Evolutionary conservation across 2,329 filamentous ascomycete species (phyloP).

Genomic region (Orbilia oligospora): DNA sequence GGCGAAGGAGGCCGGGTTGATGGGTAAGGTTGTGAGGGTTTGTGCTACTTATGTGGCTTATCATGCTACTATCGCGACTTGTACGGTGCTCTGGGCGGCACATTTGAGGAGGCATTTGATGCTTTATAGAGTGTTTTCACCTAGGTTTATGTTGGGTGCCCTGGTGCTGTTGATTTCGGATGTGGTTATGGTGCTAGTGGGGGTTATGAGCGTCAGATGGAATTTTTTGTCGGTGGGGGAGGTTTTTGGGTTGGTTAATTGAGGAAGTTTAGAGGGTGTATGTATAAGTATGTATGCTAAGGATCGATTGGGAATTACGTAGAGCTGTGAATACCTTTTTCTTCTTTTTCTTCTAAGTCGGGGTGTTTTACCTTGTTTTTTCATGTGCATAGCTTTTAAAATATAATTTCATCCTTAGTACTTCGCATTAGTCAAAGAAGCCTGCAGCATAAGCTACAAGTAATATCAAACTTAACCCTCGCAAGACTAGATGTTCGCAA

Average conservation of each 20-base stretch:
- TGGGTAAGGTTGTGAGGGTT: slow-evolving; percentile 79
- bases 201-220: slow-evolving; percentile 80
- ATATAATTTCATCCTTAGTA: background rate
- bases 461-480: background rate
- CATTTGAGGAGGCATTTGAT: slow-evolving; percentile 91
- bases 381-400: slow-evolving; percentile 1
- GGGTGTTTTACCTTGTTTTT: background rate
- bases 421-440: background rate
- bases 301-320: background rate
- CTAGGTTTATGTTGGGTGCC: slow-evolving; percentile 87
- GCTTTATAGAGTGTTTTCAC: slow-evolving; percentile 94
- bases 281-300: background rate
- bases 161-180: slow-evolving; percentile 82
- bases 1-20: slow-evolving; percentile 75
- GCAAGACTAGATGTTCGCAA: background rate
- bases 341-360: background rate
- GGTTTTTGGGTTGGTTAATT: slow-evolving; percentile 83
- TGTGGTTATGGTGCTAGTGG: slow-evolving; percentile 71
- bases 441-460: background rate
- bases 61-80: slow-evolving; percentile 84
- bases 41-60: slow-evolving; percentile 83
- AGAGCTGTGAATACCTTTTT: background rate
- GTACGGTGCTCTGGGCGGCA: slow-evolving; percentile 91
- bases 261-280: background rate
- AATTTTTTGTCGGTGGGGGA: slow-evolving; percentile 85